Evolutionary conservation across 768 basidiomycete genomes (phyloP).

Genomic region (Mycena crocata): DNA sequence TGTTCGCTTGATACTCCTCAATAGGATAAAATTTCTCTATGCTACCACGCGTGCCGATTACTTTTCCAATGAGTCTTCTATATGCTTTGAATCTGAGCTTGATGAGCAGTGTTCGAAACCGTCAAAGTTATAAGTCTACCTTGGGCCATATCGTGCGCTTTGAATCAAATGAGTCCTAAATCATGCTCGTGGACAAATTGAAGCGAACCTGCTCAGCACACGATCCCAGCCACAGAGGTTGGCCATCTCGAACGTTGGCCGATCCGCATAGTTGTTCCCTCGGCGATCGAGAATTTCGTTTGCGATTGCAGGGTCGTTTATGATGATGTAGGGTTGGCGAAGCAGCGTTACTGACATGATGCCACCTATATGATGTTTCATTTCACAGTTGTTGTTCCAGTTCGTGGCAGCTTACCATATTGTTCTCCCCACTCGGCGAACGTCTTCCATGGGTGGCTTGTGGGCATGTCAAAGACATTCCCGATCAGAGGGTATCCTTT

Average conservation of each 20-base stretch:
- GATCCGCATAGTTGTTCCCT: constrained; percentile 54
- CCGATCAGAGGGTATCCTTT: constrained; percentile 23
- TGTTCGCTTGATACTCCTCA: constrained; percentile 53
- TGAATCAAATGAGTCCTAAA: no score
- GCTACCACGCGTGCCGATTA: constrained; percentile 51
- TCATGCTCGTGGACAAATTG: no score
- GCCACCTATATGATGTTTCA: constrained; percentile 11
- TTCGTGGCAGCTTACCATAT: not conserved
- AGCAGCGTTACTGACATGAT: constrained; percentile 34
- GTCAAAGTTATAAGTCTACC: not conserved
- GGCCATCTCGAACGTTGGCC: constrained; percentile 54
- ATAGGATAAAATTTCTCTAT: constrained; percentile 53
- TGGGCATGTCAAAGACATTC: constrained; percentile 24
- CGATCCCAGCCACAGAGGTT: constrained; percentile 35
- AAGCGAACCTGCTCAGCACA: constrained; percentile 23
- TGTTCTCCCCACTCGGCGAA: constrained; percentile 27
- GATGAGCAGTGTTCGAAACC: no score
- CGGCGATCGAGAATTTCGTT: constrained; percentile 53
- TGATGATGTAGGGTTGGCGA: constrained; percentile 34
- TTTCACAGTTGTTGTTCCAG: not conserved
- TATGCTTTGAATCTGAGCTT: constrained; percentile 15
- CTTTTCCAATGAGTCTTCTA: constrained; percentile 54
- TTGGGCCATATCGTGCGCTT: constrained; percentile 8
- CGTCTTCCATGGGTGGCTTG: constrained; percentile 21
- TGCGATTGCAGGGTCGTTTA: constrained; percentile 34